These are phyloP conservation scores for Nakazawaea sp. DNA, from an alignment of 805 yeast genomes.

Conservation along the genomic window DNA sequence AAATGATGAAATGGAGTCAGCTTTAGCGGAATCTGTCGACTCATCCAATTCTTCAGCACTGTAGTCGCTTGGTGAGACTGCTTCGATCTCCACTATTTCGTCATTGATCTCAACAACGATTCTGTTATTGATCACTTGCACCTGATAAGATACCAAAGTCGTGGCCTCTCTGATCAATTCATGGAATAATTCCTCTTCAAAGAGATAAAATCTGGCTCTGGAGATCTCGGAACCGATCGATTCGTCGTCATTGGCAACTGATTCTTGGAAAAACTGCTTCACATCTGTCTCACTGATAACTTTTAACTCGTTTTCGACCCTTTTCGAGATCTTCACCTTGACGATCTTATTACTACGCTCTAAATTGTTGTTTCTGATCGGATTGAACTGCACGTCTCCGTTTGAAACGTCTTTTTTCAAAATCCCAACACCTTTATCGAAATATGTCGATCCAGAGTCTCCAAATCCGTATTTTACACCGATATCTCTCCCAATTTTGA, in stretches of 20 bases:
- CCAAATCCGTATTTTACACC: constrained; percentile 89
- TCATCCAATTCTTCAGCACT: constrained; percentile 27
- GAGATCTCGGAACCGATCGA: constrained; percentile 50
- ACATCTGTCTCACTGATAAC: constrained; percentile 52
- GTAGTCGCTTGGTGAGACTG: constrained; percentile 35
- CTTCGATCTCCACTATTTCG: constrained; percentile 65
- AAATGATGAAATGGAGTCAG: constrained; percentile 46
- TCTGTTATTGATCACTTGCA: constrained; percentile 55
- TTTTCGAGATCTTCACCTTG: constrained; percentile 51
- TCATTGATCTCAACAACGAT: constrained; percentile 60
- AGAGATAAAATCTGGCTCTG: constrained; percentile 64
- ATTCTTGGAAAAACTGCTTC: constrained; percentile 15
- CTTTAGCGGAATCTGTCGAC: constrained; percentile 28
- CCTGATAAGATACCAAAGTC: constrained; percentile 59
- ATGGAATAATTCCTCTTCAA: constrained; percentile 85
- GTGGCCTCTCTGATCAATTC: constrained; percentile 75
- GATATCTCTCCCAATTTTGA: constrained; percentile 53
- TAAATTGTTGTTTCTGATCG: constrained; percentile 25
- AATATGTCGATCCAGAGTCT: constrained; percentile 78
- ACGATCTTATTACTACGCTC: constrained; percentile 40
- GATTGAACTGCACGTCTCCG: constrained; percentile 36
- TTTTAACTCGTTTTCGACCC: constrained; percentile 44
- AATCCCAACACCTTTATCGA: constrained; percentile 71
- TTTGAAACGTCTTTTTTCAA: constrained; percentile 41
- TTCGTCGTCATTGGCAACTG: constrained; percentile 5